Evolutionary conservation across 805 yeast genomes (phyloP).

Genomic region (Saccharomyces jurei): DNA sequence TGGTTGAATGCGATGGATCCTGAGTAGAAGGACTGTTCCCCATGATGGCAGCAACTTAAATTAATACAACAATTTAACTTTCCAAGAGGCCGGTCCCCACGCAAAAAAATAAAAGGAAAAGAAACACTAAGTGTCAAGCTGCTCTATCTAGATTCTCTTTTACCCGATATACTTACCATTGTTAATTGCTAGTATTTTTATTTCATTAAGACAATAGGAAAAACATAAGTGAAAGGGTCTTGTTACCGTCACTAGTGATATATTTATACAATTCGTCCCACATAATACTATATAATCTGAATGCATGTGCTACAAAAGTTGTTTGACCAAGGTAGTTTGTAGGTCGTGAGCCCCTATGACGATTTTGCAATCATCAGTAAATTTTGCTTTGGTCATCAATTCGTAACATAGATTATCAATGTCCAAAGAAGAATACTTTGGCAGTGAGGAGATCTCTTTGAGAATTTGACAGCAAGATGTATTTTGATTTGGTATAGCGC

Average conservation of each 20-base stretch:
- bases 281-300: not conserved
- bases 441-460: slow-evolving; percentile 24
- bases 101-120: not conserved
- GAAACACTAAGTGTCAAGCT: not conserved
- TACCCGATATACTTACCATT: not conserved
- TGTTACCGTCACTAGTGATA: not conserved
- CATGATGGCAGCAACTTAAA: slow-evolving; percentile 1
- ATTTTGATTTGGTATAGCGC: not conserved
- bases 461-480: slow-evolving; percentile 4
- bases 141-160: not conserved
- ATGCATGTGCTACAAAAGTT: not conserved
- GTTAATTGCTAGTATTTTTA: not conserved
- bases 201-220: not conserved
- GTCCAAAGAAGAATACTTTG: slow-evolving; percentile 78
- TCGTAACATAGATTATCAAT: slow-evolving; percentile 84
- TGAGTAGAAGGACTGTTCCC: slow-evolving; percentile 10
- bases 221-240: not conserved
- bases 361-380: slow-evolving; percentile 71
- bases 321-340: slow-evolving; percentile 32
- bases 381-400: slow-evolving; percentile 78
- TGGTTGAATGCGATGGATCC: not conserved
- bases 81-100: not conserved
- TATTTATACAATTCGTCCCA: not conserved
- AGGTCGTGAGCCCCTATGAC: slow-evolving; percentile 70
- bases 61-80: not conserved